phyloP scores from a whole-genome alignment of 495 filamentous ascomycete genomes.

The Niebla homalea region DNA sequence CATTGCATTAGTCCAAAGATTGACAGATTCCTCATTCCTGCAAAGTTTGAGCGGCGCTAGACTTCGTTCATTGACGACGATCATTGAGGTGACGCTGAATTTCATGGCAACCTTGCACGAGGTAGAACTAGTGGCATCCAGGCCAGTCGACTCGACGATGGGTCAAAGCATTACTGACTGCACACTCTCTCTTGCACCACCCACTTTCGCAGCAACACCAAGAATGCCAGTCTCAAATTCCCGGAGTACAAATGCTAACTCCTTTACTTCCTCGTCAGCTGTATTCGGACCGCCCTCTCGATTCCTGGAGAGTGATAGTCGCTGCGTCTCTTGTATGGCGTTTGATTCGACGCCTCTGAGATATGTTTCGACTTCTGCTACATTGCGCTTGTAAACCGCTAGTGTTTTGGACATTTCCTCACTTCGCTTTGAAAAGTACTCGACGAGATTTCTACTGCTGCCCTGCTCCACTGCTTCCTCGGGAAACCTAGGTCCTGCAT shows the following conservation, averaged over 20 bases:
- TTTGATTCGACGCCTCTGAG: slow-evolving; percentile 60
- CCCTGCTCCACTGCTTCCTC: slow-evolving; percentile 47
- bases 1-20: no score
- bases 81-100: no score
- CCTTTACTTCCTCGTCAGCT: slow-evolving; percentile 36
- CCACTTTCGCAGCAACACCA: slow-evolving; percentile 59
- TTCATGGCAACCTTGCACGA: no score
- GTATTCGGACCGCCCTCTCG: slow-evolving; percentile 32
- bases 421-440: slow-evolving; percentile 60
- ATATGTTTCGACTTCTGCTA: slow-evolving; percentile 74
- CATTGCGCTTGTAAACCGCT: slow-evolving; percentile 48
- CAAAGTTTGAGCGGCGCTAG: no score
- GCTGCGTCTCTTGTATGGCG: slow-evolving; percentile 55
- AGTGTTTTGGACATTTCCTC: slow-evolving; percentile 59
- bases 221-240: slow-evolving; percentile 72
- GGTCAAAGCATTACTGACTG: slow-evolving; percentile 49
- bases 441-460: slow-evolving; percentile 45
- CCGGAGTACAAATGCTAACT: slow-evolving; percentile 53
- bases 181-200: slow-evolving; percentile 52
- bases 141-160: background rate
- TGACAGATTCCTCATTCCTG: no score
- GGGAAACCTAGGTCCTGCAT: slow-evolving; percentile 23
- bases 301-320: slow-evolving; percentile 44
- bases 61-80: no score
- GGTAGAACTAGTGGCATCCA: no score